A percentile compares a stretch with the other conserved stretches of the same genome.
These are phyloP conservation scores for Pseudomassariella vexata DNA, from an alignment of 2,329 filamentous ascomycete genomes.

Conservation along the genomic window DNA sequence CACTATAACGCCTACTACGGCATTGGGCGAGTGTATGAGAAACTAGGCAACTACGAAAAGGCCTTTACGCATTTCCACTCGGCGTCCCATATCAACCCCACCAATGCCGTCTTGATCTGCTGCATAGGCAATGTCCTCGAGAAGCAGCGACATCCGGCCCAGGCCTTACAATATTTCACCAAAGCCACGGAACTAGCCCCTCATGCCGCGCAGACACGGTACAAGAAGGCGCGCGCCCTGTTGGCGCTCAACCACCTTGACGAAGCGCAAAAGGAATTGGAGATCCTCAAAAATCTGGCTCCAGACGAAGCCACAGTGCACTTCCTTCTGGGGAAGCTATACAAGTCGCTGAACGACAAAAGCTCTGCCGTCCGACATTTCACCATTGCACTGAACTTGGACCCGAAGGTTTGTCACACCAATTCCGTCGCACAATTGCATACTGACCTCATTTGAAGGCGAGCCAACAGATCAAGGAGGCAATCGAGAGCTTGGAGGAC, in stretches of 20 bases:
- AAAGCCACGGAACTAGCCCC: conserved; percentile 80
- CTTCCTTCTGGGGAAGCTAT: conserved; percentile 83
- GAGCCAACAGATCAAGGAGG: conserved; percentile 90
- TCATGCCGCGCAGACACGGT: conserved; percentile 73
- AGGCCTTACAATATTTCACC: conserved; percentile 75
- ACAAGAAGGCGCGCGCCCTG: conserved; percentile 86
- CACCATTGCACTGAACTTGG: conserved; percentile 89
- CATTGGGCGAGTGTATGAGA: conserved; percentile 75
- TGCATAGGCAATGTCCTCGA: conserved; percentile 89
- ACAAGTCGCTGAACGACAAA: conserved; percentile 67
- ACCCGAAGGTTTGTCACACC: conserved; percentile 72
- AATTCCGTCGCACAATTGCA: conserved; percentile 12
- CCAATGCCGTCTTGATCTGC: conserved; percentile 86
- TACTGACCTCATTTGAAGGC: conserved; percentile 54
- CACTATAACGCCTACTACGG: conserved; percentile 99
- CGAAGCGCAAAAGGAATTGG: conserved; percentile 73
- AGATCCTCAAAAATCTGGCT: conserved; percentile 83
- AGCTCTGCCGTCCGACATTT: conserved; percentile 85
- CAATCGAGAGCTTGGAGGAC: conserved; percentile 86
- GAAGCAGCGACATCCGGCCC: conserved; percentile 75
- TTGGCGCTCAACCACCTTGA: conserved; percentile 68
- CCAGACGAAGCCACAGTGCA: conserved; percentile 95
- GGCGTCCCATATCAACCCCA: conserved; percentile 84
- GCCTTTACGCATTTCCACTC: conserved; percentile 88
- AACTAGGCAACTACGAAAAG: conserved; percentile 83